Conservation (phyloP, 1,284 basidiomycete genomes). For the Tilletia indica region DNA sequence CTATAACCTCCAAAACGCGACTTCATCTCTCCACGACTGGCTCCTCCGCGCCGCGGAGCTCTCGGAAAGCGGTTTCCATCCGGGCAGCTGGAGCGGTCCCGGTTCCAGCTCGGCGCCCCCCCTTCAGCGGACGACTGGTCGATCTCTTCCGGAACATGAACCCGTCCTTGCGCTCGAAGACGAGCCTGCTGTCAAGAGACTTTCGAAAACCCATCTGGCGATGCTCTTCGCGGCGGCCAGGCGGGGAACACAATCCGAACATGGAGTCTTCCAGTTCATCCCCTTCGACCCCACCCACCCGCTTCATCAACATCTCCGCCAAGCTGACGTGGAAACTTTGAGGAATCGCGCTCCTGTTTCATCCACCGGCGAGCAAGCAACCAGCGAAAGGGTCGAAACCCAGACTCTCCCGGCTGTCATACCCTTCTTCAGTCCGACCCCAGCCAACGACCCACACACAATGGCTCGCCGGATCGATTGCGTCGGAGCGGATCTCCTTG, state of each 20-base stretch:
- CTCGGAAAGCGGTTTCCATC: not conserved
- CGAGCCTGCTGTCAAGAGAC: not conserved
- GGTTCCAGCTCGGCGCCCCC: too few species aligned
- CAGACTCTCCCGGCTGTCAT: not conserved
- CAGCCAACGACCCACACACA: too few species aligned
- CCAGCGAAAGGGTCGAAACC: not conserved
- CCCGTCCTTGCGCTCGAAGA: not conserved
- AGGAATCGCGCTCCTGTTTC: not conserved
- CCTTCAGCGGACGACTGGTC: too few species aligned
- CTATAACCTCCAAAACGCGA: not conserved
- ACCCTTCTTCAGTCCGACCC: not conserved
- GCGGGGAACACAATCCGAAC: not conserved
- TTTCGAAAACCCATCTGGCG: not conserved
- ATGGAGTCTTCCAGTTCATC: not conserved
- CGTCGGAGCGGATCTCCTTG: slow-evolving; percentile 1
- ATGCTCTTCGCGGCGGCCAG: not conserved
- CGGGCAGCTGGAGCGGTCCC: not conserved
- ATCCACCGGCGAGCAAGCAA: not conserved
- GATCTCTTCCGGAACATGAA: not conserved
- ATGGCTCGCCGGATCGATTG: slow-evolving; percentile 4
- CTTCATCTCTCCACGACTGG: not conserved
- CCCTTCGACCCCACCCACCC: not conserved
- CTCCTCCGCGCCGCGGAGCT: not conserved
- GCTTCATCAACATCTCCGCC: not conserved
- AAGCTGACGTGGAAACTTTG: too few species aligned